phyloP scores from a whole-genome alignment of 805 yeast species.

The Suhomyces faveliae region DNA sequence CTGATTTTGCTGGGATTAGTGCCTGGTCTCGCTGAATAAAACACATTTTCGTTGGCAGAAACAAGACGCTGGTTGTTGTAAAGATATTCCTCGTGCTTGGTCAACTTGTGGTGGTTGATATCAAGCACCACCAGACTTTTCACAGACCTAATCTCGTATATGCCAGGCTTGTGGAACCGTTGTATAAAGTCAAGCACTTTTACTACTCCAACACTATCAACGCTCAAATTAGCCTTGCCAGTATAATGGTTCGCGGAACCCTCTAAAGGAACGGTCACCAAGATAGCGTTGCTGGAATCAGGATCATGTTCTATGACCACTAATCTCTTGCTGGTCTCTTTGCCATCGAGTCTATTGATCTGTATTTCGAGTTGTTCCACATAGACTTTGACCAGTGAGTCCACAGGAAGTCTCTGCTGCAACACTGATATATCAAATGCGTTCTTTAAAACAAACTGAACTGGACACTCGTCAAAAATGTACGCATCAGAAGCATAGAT shows the following conservation, averaged over 20 bases:
- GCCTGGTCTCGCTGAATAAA: not conserved
- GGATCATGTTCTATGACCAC: not conserved
- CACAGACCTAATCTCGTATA: constrained; percentile 18
- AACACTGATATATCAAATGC: constrained; percentile 6
- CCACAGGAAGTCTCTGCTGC: constrained; percentile 6
- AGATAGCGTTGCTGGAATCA: not conserved
- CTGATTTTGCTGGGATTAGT: not conserved
- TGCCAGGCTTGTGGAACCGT: constrained; percentile 22
- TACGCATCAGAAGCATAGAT: constrained; percentile 7
- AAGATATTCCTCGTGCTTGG: not conserved
- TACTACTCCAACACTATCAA: not conserved
- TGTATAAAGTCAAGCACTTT: constrained; percentile 24
- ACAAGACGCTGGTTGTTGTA: not conserved
- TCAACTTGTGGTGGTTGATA: constrained; percentile 3
- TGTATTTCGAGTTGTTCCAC: constrained; percentile 13
- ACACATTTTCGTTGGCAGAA: constrained; percentile 1
- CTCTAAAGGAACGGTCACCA: not conserved
- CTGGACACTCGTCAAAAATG: constrained; percentile 17
- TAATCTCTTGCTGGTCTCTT: not conserved
- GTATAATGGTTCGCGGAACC: not conserved
- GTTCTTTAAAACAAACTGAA: constrained; percentile 20
- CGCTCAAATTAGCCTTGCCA: not conserved
- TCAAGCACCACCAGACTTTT: constrained; percentile 12
- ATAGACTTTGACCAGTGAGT: constrained; percentile 3
- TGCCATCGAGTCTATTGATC: constrained; percentile 2